phyloP scores from a whole-genome alignment of 1,284 basidiomycete genomes.

The Puccinia horiana region DNA sequence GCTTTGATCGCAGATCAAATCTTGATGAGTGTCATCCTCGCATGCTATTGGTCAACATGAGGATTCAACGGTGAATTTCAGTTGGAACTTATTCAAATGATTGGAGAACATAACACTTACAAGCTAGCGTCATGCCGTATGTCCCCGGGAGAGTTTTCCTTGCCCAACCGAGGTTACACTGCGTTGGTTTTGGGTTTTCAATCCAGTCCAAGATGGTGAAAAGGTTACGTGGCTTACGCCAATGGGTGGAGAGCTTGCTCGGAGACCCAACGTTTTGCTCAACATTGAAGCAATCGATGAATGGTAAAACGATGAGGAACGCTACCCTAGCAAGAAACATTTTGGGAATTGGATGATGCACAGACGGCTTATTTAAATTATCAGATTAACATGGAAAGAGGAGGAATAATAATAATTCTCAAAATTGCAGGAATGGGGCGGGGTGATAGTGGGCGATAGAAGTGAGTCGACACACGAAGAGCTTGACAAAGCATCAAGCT shows the following conservation, averaged over 20 bases:
- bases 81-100: background rate
- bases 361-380: background rate
- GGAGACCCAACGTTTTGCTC: background rate
- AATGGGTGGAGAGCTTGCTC: background rate
- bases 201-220: background rate
- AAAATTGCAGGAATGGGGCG: background rate
- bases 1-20: background rate
- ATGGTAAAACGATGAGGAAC: background rate
- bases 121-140: background rate
- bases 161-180: background rate
- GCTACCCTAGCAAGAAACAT: background rate
- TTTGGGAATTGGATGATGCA: background rate
- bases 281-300: background rate
- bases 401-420: background rate
- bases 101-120: background rate
- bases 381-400: background rate
- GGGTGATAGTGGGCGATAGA: no score
- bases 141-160: background rate
- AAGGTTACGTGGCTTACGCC: background rate
- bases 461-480: background rate
- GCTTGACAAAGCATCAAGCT: background rate
- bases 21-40: background rate
- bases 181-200: background rate
- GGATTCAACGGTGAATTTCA: background rate
- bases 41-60: background rate